Base-by-base conservation (phyloP, 331 rosid genomes). In the Malus hybrid region DNA sequence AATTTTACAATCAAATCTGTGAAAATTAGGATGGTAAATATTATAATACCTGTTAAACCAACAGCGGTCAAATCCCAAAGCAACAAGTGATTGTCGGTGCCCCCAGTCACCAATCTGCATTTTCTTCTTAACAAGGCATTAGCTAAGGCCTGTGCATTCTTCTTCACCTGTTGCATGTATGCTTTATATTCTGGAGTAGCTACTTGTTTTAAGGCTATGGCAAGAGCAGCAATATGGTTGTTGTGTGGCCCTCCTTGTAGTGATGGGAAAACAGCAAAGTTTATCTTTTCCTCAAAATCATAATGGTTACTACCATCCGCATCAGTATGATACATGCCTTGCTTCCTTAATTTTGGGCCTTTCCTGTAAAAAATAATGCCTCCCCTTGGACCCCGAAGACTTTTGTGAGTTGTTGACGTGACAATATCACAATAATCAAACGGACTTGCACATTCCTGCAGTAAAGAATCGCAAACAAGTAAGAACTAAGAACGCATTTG, bases 191-290 rank as follows among this genome's bases (percentile, higher is more conserved):
- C 90, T 26, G 85, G 86, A 79, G 89, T 80, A 53, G 93, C 94
- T 70, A 89, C 91, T 84, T 92, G 92, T 84, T 88, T 88, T 29
- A 92, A 83, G 74, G 97, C 90, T 68, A 92, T 76, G 73, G 96
- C 91, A 70, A 90, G 93, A 50, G 96, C 93, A 80, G 92, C 91
- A 80, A 87, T 86, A 80, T 86, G 91, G 75, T 88, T 92, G 74
- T 90, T 90, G 81, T 92, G 96, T 24, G 97, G 97, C 68, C 92
- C 97, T 80, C 96, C 97, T 87, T 90, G 96, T 75, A 92, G 77
- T 3, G 92, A 84, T 60, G 92, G 89, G 70, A 87, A 90, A 16
- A 90, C 80, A 10, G 96, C 88, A 62, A 90, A 90, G 86, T 82
- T 90, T 76, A 92, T 86, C 91, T 80, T 90, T 78, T 88, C 96